Evolutionary conservation across 352 stramenopile genomes (phyloP).

Genomic region (Phytophthora megakarya): DNA sequence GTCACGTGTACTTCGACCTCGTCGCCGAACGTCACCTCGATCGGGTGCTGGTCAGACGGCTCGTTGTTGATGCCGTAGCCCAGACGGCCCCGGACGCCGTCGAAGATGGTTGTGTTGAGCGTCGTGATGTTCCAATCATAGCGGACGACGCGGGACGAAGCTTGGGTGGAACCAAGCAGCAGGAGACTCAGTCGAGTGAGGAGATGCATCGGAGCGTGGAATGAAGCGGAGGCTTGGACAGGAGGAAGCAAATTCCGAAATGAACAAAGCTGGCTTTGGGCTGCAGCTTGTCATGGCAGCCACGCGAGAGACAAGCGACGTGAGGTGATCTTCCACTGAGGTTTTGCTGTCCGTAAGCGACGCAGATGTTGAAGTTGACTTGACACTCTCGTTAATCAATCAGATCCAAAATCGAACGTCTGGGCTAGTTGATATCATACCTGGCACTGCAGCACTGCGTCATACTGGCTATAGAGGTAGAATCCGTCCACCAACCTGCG

Average conservation of each 20-base stretch:
- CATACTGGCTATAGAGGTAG: not conserved
- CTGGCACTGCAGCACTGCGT: not conserved
- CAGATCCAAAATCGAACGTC: slow-evolving; percentile 8
- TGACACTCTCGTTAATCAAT: slow-evolving; percentile 6
- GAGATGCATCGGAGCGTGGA: slow-evolving; percentile 17
- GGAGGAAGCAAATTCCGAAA: slow-evolving; percentile 36
- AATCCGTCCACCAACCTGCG: not conserved
- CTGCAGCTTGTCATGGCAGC: not conserved
- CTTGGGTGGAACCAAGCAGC: slow-evolving; percentile 20
- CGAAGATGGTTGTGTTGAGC: slow-evolving; percentile 40
- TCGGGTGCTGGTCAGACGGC: slow-evolving; percentile 26
- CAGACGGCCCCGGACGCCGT: slow-evolving; percentile 27
- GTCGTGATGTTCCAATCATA: slow-evolving; percentile 48
- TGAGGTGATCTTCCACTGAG: not conserved
- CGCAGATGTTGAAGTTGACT: slow-evolving; percentile 9
- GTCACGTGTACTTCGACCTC: slow-evolving; percentile 45
- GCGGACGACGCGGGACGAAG: slow-evolving; percentile 27
- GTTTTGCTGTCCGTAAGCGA: slow-evolving; percentile 30
- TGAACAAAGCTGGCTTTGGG: slow-evolving; percentile 15
- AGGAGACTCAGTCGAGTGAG: slow-evolving; percentile 21
- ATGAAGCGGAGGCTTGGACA: slow-evolving; percentile 16
- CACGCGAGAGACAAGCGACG: not conserved
- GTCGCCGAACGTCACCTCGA: slow-evolving; percentile 39
- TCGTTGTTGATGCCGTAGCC: slow-evolving; percentile 50
- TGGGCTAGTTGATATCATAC: slow-evolving; percentile 15